Percentiles rank a stretch among this genome's conserved stretches.
These are phyloP conservation scores for Rhododendron kiyosumense DNA, from an alignment of 148 eudicot species.

Conservation along the genomic window DNA sequence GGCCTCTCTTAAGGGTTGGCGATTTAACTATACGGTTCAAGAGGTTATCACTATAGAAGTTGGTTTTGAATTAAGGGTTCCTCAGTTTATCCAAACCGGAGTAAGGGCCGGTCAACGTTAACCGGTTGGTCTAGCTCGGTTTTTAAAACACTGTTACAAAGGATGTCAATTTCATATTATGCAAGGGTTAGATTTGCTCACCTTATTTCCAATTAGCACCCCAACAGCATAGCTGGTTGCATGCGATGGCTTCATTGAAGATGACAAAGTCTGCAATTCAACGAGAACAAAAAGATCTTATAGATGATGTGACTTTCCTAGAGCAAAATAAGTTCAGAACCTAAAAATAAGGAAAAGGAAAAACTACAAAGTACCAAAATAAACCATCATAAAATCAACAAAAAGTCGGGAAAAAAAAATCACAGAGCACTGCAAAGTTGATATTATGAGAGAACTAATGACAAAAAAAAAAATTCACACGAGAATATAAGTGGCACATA, in stretches of 20 bases:
- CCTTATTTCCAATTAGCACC: constrained; percentile 66
- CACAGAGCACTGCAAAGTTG: not conserved
- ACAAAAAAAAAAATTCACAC: not conserved
- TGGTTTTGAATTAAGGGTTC: too few species aligned
- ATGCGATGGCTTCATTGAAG: constrained; percentile 42
- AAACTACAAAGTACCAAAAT: not conserved
- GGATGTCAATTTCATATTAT: not conserved
- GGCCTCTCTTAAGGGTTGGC: too few species aligned
- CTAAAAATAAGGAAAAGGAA: not conserved
- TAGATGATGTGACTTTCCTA: not conserved
- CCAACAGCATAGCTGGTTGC: constrained; percentile 63
- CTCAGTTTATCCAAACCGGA: too few species aligned
- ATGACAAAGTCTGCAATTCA: constrained; percentile 44
- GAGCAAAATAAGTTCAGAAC: not conserved
- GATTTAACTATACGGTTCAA: too few species aligned
- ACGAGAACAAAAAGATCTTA: not conserved
- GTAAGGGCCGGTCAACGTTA: too few species aligned
- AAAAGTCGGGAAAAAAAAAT: not conserved
- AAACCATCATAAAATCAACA: not conserved
- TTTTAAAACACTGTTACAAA: not conserved
- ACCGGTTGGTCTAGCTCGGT: too few species aligned
- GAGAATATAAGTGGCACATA: not conserved
- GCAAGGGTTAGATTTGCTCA: constrained; percentile 5
- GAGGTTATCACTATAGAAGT: too few species aligned
- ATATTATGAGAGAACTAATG: not conserved